phyloP scores from a whole-genome alignment of 1,284 basidiomycete genomes.

The Moniliophthora roreri region DNA sequence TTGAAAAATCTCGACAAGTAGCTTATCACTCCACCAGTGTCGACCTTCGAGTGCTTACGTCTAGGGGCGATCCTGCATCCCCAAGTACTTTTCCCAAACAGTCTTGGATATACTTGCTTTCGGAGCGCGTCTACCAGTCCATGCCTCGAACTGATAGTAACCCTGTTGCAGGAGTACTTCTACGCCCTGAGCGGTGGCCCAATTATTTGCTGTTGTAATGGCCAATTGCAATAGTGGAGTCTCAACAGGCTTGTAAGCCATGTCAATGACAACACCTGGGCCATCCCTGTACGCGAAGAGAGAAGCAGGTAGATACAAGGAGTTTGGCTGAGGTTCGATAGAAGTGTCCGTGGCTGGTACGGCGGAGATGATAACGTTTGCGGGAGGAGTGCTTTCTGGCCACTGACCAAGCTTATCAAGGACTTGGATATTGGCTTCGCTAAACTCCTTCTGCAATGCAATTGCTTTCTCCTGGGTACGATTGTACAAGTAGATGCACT shows the following conservation, averaged over 20 bases:
- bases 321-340: slow-evolving; percentile 34
- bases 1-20: no score
- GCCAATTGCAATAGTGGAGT: slow-evolving; percentile 68
- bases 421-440: slow-evolving; percentile 57
- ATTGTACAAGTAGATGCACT: slow-evolving; percentile 83
- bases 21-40: no score
- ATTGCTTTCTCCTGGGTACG: slow-evolving; percentile 76
- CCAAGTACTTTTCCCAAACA: slow-evolving; percentile 49
- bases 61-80: no score
- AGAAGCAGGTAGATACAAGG: slow-evolving; percentile 56
- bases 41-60: no score
- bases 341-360: slow-evolving; percentile 78
- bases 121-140: slow-evolving; percentile 72
- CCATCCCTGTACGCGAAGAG: slow-evolving; percentile 49
- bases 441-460: slow-evolving; percentile 68
- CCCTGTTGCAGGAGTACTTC: slow-evolving; percentile 88
- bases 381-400: slow-evolving; percentile 44
- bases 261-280: slow-evolving; percentile 78
- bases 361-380: slow-evolving; percentile 81
- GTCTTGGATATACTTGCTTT: slow-evolving; percentile 40
- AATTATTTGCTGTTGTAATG: slow-evolving; percentile 46
- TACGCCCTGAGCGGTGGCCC: slow-evolving; percentile 76
- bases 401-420: slow-evolving; percentile 59
- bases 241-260: slow-evolving; percentile 87
- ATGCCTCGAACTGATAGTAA: slow-evolving; percentile 80